Evolutionary conservation across 805 yeast species (phyloP), one percentile per base, ranked within the genome.

Genomic region (Metschnikowia dekortorum): DNA sequence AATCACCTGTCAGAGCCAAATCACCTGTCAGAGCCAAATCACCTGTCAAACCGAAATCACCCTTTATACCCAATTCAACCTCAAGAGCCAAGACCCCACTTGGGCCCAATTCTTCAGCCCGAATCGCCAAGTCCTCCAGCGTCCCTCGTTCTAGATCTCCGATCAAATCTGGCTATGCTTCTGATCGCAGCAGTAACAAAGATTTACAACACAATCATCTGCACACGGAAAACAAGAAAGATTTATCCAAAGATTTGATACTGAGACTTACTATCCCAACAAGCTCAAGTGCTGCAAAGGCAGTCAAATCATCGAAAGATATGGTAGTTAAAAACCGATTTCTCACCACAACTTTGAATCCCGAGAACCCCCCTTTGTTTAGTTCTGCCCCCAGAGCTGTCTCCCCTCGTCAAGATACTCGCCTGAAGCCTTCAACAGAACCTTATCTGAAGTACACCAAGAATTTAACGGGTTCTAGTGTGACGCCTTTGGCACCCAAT

Each of bases 331-430:
- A 62, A 52, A 71, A 70, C 50, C 63, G 63, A 49, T 69, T 72
- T 47, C 61, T 71, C 33, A 66, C 74, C 0, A 69, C 74, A 1
- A 64, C 69, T 7, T 58, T 72, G 22, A 68, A 68, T 26, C 70
- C 74, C 0, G 59, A 63, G 3, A 65, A 64, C 10, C 63, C 66
- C 8, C 62, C 67, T 6, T 54, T 50, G 29, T 60, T 68, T 32
- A 60, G 38, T 14, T 42, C 38, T 9, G 58, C 37, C 39, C 38
- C 32, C 26, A 37, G 50, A 44, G 16, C 43, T 36, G 51, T 14
- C 55, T 57, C 45, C 8, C 45, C 45, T 13, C 37, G 30, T n/a
- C 14, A 53, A 48, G 41, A 57, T 50, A 45, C 45, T 57, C 11
- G 48, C 52, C 8, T 38, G 48, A 26, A 54, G 48, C 16, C 57